Evolutionary conservation across 805 yeast genomes (phyloP).

Genomic region (Spathaspora girioi): DNA sequence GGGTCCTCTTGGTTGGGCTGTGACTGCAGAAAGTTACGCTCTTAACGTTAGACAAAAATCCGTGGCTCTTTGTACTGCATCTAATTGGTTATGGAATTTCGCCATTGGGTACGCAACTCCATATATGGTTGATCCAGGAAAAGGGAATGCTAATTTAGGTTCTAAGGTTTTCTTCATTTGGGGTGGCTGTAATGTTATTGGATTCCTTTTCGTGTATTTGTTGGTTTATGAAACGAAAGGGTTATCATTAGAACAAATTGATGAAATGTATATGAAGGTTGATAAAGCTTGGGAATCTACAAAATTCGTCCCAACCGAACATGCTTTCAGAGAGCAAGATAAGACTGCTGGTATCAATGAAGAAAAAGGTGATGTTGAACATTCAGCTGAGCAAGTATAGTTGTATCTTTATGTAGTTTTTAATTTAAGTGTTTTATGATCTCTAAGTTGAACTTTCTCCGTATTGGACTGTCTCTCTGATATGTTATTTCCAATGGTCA

Average conservation of each 20-base stretch:
- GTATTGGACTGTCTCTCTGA: too few species aligned
- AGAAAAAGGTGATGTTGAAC: too few species aligned
- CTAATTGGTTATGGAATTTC: conserved; percentile 43
- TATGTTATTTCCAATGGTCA: too few species aligned
- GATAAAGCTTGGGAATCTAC: conserved; percentile 30
- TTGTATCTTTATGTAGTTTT: too few species aligned
- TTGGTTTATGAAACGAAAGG: conserved; percentile 40
- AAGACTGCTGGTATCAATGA: too few species aligned
- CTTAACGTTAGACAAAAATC: conserved; percentile 37
- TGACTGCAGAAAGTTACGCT: conserved; percentile 33
- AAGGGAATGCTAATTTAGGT: conserved; percentile 37
- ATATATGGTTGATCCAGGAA: conserved; percentile 37
- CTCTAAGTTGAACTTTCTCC: too few species aligned
- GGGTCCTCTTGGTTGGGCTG: conserved; percentile 41
- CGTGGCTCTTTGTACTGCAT: conserved; percentile 36
- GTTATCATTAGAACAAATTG: conserved; percentile 39
- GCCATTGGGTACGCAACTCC: conserved; percentile 40
- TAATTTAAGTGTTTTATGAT: too few species aligned
- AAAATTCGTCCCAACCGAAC: conserved; percentile 25
- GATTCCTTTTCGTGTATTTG: conserved; percentile 29
- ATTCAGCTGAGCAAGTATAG: too few species aligned
- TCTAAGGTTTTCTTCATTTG: conserved; percentile 40
- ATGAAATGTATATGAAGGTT: conserved; percentile 33
- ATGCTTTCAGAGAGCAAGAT: too few species aligned
- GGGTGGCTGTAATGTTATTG: conserved; percentile 37